A percentile compares a stretch with the other conserved stretches of the same genome.
Evolutionary conservation across 2,329 filamentous ascomycete genomes (phyloP).

Genomic region (Corinectria fuckeliana): DNA sequence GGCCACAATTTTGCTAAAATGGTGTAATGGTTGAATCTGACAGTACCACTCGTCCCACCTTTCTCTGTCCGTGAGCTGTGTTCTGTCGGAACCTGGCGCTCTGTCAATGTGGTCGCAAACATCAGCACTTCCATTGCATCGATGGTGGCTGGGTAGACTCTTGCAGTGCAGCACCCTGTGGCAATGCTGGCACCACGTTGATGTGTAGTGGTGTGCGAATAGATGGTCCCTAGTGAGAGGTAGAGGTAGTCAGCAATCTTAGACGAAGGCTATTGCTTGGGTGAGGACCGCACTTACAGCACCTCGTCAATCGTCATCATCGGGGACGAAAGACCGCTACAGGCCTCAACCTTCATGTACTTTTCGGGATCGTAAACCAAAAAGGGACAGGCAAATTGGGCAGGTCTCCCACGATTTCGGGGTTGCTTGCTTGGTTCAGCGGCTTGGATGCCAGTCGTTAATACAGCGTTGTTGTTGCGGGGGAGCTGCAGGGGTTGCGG

Average conservation of each 20-base stretch:
- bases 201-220: background rate
- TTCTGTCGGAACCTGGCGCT: background rate
- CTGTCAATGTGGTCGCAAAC: background rate
- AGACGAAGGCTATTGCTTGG: background rate
- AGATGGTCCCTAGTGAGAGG: background rate
- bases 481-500: background rate
- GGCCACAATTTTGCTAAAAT: too few relatives aligned
- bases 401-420: background rate
- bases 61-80: background rate
- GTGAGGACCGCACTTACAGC: background rate
- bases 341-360: background rate
- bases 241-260: background rate
- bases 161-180: background rate
- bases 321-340: background rate
- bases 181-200: background rate
- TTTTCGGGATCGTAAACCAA: background rate
- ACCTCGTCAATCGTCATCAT: background rate
- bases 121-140: background rate
- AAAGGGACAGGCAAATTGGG: background rate
- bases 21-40: too few relatives aligned
- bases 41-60: constrained; percentile 33
- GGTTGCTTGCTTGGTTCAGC: background rate
- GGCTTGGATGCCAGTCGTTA: background rate
- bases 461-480: background rate
- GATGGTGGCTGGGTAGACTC: background rate